Base-by-base conservation (phyloP, 352 stramenopile genomes). In the Stephanocyclus meneghinianus region DNA sequence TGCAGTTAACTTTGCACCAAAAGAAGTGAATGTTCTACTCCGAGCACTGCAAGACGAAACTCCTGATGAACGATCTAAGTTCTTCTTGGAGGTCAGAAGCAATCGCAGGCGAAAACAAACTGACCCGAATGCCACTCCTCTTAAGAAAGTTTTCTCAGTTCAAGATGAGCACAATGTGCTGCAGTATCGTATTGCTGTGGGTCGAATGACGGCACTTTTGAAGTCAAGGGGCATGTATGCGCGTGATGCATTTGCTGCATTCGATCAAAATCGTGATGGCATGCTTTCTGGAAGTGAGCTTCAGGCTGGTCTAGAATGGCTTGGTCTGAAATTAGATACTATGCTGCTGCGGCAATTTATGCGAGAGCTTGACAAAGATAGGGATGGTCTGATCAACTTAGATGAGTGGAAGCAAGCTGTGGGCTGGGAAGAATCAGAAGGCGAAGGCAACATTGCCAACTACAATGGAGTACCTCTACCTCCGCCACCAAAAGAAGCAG, bases 91-190 rank as follows among this genome's bases (percentile, higher is more conserved):
- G 84, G 88, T 97, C 10, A 89, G 87, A 87, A 96, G 53, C 68
- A 99, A 91, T 74, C 94, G 97, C 15, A 92, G 97, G 16, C 93
- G 97, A 35, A 97, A 99, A 80, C 96, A 97, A 42, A 95, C 97
- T 51, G 80, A 98, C 75, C 97, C 95, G 79, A 95, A 95, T 45
- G 96, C 97, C 64, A 98, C 96, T 18, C 95, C 96, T 7, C 87
- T 99, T 13, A 97, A 96, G 4, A 98, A 98, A 80, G 93, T 99
- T 1, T 99, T 99, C 53, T 98, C 95, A 26, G 95, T 94, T 35
- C 91, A 96, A 35, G 96, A 98, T 84, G 97, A 99, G 86, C 98
- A 98, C 89, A 97, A 99, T 76, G 78, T 96, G 60, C 83, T 97
- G 40, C 93, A 97, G 67, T 94, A 95, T 69, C 88, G 93, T 35